A percentile compares a stretch with the other conserved stretches of the same genome.
Evolutionary conservation across 106 monocot species (phyloP).

Genomic region (Dendrobium chrysotoxum): DNA sequence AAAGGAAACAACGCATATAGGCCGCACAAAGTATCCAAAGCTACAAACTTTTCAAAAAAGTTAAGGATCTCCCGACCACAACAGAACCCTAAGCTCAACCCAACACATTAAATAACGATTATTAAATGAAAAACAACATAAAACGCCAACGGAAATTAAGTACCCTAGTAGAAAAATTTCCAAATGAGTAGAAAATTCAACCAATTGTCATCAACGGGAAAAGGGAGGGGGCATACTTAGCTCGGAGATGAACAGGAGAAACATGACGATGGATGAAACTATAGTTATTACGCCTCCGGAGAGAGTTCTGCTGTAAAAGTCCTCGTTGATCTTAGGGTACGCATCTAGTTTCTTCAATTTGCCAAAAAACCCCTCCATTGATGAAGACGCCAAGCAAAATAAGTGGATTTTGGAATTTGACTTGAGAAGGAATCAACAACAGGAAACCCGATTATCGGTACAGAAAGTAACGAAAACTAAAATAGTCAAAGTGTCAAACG

Average conservation of each 20-base stretch:
- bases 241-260: slow-evolving; percentile 87
- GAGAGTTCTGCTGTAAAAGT: slow-evolving; percentile 86
- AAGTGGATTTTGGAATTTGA: background rate
- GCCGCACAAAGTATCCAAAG: background rate
- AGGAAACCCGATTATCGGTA: background rate
- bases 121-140: background rate
- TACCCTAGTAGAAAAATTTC: background rate
- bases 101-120: background rate
- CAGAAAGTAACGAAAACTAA: background rate
- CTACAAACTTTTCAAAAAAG: background rate
- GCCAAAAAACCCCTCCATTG: slow-evolving; percentile 54
- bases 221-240: slow-evolving; percentile 38
- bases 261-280: slow-evolving; percentile 66
- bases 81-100: background rate
- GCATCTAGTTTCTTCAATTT: slow-evolving; percentile 72
- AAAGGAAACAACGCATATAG: background rate
- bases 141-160: no score
- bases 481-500: background rate
- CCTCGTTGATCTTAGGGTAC: slow-evolving; percentile 86
- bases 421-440: background rate
- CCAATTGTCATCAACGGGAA: background rate
- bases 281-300: slow-evolving; percentile 84
- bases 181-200: background rate
- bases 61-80: background rate
- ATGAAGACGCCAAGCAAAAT: background rate